phyloP scores from a whole-genome alignment of 768 basidiomycete species.

The Lyophyllum shimeji region DNA sequence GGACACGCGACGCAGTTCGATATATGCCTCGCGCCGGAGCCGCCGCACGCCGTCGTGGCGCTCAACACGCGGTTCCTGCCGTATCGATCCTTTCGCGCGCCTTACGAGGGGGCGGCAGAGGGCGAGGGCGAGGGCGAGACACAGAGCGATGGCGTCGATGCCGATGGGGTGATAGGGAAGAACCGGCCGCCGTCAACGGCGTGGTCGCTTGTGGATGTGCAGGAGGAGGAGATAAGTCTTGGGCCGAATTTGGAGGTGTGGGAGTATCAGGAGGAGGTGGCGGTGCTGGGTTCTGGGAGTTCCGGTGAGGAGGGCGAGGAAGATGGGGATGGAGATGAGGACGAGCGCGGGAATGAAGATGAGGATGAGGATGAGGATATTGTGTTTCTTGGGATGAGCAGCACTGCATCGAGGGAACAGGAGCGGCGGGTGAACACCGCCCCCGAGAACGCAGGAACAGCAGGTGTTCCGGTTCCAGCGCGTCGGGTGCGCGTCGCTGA shows the following conservation, averaged over 20 bases:
- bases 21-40: neutral
- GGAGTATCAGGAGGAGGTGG: neutral
- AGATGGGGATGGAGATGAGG: neutral
- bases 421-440: neutral
- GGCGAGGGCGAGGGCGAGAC: no score
- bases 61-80: neutral
- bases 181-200: no score
- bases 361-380: slow-evolving; percentile 5
- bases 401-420: neutral
- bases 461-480: no score
- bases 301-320: neutral
- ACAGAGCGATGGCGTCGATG: no score
- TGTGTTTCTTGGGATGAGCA: neutral
- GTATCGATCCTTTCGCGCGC: no score
- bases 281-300: neutral
- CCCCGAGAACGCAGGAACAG: no score
- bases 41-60: neutral
- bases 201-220: no score
- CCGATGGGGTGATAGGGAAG: no score
- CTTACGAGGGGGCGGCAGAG: no score
- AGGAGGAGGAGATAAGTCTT: no score
- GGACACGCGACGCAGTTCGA: neutral
- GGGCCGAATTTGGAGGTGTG: neutral
- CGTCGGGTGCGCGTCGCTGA: no score
- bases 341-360: neutral